Base-by-base conservation (phyloP, 306 rosid species). In the Potentilla sterilis region DNA sequence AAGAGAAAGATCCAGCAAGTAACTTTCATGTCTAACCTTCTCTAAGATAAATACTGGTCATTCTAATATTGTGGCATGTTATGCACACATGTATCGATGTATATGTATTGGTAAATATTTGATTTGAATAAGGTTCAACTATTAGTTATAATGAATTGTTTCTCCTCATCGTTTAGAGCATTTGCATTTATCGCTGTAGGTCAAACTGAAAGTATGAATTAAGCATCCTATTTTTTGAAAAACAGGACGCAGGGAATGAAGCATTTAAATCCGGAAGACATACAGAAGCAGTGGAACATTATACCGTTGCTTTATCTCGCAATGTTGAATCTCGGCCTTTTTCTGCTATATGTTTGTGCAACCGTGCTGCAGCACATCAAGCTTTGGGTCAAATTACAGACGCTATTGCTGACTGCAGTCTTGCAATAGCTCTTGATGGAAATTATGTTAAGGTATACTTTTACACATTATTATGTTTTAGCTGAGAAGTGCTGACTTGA, bases 301-400 rank as follows among this genome's bases (percentile, higher is more conserved):
- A 92, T 83, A 90, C 97, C 57, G 81, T 61, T 79, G 97, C 98
- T 77, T 78, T 92, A 75, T 95, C 96, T 75, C 79, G 84, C 78
- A 85, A 85, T 81, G 41, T 88, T 38, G 89, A 86, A 55, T 92
- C 97, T 9, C 91, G 97, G 14, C 90, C 90, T 72, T 95, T 95
- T 84, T 84, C 87, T 10, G 97, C 98, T 55, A 79, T 95, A 69
- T 92, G 96, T 89, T 88, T 90, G 74, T 88, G 97, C 86, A 95
- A 95, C 77, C 98, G 98, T 52, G 97, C 93, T 83, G 98, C 98
- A 11, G 93, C 97, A 47, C 77, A 92, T 88, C 98, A 92, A 84
- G 91, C 97, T 19, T 83, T 87, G 83, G 96, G 93, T 75, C 98
- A 92, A 80, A 87, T 89, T 82, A 81, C 88, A 74, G 97, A 92